Evolutionary conservation across 2,329 filamentous ascomycete species (phyloP).

Genomic region (Ophiostoma angusticollis): DNA sequence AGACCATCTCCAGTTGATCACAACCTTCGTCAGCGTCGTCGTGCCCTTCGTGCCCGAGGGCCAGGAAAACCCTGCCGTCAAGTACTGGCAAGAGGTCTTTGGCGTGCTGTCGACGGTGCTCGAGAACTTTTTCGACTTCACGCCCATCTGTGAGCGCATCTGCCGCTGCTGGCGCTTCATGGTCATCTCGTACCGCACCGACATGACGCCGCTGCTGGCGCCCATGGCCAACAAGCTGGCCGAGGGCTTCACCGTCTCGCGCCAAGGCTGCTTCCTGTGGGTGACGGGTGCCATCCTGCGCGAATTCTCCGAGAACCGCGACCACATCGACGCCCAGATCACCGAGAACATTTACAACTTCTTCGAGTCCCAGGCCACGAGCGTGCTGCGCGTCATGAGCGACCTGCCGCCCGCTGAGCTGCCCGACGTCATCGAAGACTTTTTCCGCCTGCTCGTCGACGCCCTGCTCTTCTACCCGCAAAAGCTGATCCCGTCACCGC

Average conservation of each 20-base stretch:
- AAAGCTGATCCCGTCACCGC: slow-evolving; percentile 63
- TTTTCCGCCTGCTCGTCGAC: slow-evolving; percentile 86
- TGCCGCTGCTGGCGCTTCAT: slow-evolving; percentile 95
- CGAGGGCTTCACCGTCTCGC: slow-evolving; percentile 68
- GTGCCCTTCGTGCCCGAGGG: slow-evolving; percentile 60
- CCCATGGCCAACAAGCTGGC: slow-evolving; percentile 81
- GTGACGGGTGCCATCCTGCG: slow-evolving; percentile 88
- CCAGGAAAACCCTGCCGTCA: slow-evolving; percentile 78
- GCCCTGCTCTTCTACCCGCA: slow-evolving; percentile 86
- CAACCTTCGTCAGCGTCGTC: slow-evolving; percentile 69
- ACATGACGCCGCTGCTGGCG: slow-evolving; percentile 73
- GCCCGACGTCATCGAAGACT: slow-evolving; percentile 83
- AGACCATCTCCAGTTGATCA: slow-evolving; percentile 87
- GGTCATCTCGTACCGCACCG: slow-evolving; percentile 87
- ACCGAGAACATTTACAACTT: slow-evolving; percentile 84
- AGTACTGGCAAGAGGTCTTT: slow-evolving; percentile 92
- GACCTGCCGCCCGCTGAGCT: slow-evolving; percentile 64
- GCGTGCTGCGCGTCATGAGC: slow-evolving; percentile 79
- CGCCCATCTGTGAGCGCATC: slow-evolving; percentile 82
- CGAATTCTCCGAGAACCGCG: slow-evolving; percentile 85
- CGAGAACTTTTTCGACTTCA: slow-evolving; percentile 73
- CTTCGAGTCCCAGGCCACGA: slow-evolving; percentile 85
- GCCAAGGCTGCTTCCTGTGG: slow-evolving; percentile 97
- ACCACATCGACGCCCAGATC: slow-evolving; percentile 69
- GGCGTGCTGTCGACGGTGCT: slow-evolving; percentile 75